Evolutionary conservation across 306 rosid species (phyloP), one percentile per base, ranked within the genome.

Genomic region (Castanopsis chinensis): DNA sequence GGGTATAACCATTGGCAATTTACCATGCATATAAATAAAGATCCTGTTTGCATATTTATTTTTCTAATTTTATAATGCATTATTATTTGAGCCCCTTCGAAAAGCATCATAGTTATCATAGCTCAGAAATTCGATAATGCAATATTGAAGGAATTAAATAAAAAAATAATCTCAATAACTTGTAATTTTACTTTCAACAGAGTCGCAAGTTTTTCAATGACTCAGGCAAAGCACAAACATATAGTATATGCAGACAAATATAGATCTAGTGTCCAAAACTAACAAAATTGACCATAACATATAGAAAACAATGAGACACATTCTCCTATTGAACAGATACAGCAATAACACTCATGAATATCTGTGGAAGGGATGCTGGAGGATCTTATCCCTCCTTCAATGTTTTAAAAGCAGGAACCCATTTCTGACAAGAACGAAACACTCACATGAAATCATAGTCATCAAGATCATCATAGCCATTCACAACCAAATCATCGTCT

Each of bases 391-490:
- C 79, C 81, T 61, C 79, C 80, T 69, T 85, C 85, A 75, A 69
- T 28, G 80, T 80, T 56, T 56, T 61, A 76, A 79, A 72, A 73
- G 79, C 56, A 53, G 78, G 77, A 76, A 69, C 87, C 80, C 83
- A 55, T 72, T 13, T 25, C 78, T 80, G 67, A 76, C 75, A 11
- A 37, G 37, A 80, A 64, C 70, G 68, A 81, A 80, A 80, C n/a
- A 59, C 84, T 92, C 90, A 92, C 99, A 94, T 95, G 85, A 93
- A 95, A 82, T 95, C 97, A 76, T 75, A 89, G 23, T 95, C 99
- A 81, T 93, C 99, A 9, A 93, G 41, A 68, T 68, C 94, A 81
- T 89, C 96, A 72, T 90, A 90, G 35, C 78, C 35, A 67, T 79
- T 83, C 17, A 75, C 80, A 77, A 83, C 86, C 75, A 89, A 71